A percentile compares a stretch with the other conserved stretches of the same genome.
phyloP scores from a whole-genome alignment of 2,329 filamentous ascomycete species.

The Orbilia blumenaviensis region DNA sequence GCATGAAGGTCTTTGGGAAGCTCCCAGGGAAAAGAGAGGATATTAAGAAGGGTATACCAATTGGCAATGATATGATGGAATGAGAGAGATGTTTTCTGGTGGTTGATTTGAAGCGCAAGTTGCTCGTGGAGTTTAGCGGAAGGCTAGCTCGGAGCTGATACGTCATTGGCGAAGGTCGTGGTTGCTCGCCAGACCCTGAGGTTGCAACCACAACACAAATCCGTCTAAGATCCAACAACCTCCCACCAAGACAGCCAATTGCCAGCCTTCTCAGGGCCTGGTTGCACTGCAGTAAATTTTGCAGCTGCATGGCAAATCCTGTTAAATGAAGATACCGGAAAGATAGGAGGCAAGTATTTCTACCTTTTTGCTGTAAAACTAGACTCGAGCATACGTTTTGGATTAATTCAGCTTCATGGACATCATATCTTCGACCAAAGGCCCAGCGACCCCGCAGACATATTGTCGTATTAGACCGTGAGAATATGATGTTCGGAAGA shows the following conservation, averaged over 20 bases:
- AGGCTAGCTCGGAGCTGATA: conserved; percentile 9
- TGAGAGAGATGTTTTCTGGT: neutral
- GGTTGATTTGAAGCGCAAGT: neutral
- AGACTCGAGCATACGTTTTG: too few relatives aligned
- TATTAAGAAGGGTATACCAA: neutral
- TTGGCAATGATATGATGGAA: neutral
- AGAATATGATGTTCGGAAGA: too few relatives aligned
- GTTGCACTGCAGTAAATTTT: neutral
- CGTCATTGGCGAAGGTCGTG: conserved; percentile 10
- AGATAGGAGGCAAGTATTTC: too few relatives aligned
- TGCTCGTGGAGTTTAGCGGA: conserved; percentile 1
- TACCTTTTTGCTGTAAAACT: too few relatives aligned
- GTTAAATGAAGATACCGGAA: too few relatives aligned
- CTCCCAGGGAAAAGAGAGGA: neutral
- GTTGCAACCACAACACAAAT: conserved; percentile 18
- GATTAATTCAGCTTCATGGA: too few relatives aligned
- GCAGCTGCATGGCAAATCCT: neutral
- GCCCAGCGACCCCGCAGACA: too few relatives aligned
- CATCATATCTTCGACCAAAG: too few relatives aligned
- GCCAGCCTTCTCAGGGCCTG: too few relatives aligned
- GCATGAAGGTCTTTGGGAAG: conserved; percentile 1
- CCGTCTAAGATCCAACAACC: conserved; percentile 18
- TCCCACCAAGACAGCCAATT: too few relatives aligned
- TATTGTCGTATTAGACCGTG: too few relatives aligned
- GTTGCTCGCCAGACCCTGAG: neutral